Conservation (phyloP, 2,329 filamentous ascomycete genomes). For the Monosporascus cannonballus region DNA sequence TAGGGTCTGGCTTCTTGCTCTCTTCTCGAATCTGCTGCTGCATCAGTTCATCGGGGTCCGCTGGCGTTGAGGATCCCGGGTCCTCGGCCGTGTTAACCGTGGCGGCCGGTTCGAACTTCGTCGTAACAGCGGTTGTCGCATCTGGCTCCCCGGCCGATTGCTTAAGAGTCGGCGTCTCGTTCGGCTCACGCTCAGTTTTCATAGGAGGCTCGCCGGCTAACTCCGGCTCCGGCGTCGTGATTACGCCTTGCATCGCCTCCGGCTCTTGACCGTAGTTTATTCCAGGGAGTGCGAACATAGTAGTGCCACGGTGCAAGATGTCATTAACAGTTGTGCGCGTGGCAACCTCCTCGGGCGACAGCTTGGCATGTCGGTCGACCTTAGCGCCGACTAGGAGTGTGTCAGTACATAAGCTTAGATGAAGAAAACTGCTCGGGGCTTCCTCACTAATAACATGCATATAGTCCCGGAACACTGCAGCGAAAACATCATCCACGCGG, state of each 20-base stretch:
- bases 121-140: no score
- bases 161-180: neutral
- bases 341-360: conserved; percentile 7
- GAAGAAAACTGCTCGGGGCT: neutral
- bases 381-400: conserved; percentile 10
- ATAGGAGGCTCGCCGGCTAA: neutral
- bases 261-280: neutral
- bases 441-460: conserved; percentile 17
- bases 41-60: no score
- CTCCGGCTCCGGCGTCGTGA: neutral
- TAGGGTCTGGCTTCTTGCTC: no score
- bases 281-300: neutral
- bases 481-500: conserved; percentile 6
- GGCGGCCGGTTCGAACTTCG: no score
- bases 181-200: neutral
- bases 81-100: no score
- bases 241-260: neutral
- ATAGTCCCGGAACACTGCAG: conserved; percentile 11
- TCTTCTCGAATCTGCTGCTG: no score
- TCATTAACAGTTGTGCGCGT: conserved; percentile 8
- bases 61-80: no score
- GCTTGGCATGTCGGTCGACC: conserved; percentile 3
- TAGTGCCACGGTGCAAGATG: neutral
- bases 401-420: conserved; percentile 5
- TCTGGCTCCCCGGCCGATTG: no score